Evolutionary conservation across 805 yeast genomes (phyloP).

Genomic region (Sugiyamaella smithiae): DNA sequence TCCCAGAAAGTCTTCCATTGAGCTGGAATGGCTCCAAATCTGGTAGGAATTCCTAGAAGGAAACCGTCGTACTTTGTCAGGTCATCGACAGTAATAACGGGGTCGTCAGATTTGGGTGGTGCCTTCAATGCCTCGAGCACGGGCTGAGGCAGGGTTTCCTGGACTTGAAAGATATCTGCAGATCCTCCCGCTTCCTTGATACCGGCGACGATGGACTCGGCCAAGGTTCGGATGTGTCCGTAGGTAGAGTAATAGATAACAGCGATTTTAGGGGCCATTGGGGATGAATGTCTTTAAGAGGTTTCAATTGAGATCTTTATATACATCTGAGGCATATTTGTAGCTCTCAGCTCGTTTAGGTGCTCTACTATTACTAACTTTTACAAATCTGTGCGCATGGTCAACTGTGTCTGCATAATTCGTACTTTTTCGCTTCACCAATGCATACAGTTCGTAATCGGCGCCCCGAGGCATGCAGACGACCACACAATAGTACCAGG

Average conservation of each 20-base stretch:
- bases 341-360: no score
- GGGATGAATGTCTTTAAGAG: no score
- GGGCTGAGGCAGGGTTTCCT: conserved; percentile 69
- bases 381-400: no score
- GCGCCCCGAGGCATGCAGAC: no score
- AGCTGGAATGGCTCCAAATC: conserved; percentile 72
- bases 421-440: no score
- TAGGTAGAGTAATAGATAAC: conserved; percentile 77
- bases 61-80: conserved; percentile 67
- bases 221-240: conserved; percentile 71
- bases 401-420: no score
- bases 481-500: no score
- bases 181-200: conserved; percentile 63
- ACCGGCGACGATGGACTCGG: conserved; percentile 67
- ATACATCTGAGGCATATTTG: no score
- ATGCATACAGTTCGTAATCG: no score
- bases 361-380: no score
- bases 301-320: no score
- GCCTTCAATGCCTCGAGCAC: conserved; percentile 62
- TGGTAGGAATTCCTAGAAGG: conserved; percentile 76
- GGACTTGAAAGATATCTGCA: conserved; percentile 73
- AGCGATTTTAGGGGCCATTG: conserved; percentile 51
- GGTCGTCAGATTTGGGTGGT: conserved; percentile 46
- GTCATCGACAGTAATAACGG: conserved; percentile 52
- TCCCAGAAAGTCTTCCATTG: conserved; percentile 80